Evolutionary conservation across 257 asterid species (phyloP).

Genomic region (Capsicum baccatum): DNA sequence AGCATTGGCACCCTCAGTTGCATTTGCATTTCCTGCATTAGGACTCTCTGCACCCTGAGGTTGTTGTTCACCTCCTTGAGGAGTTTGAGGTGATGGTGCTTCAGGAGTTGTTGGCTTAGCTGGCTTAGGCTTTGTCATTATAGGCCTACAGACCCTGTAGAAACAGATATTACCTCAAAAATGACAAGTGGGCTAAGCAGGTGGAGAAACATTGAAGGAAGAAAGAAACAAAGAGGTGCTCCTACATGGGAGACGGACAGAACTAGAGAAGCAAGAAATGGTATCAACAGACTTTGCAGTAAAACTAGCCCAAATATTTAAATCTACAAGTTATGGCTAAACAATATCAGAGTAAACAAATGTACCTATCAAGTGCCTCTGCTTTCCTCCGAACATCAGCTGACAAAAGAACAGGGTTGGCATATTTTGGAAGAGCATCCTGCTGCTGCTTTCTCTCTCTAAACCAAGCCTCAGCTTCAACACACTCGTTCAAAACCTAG

Average conservation of each 20-base stretch:
- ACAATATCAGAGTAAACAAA: not conserved
- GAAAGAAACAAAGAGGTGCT: not conserved
- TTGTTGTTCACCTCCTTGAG: conserved; percentile 65
- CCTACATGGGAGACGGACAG: not conserved
- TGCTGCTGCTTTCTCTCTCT: conserved; percentile 83
- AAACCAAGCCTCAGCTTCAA: conserved; percentile 89
- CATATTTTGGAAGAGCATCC: conserved; percentile 78
- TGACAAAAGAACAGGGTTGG: conserved; percentile 71
- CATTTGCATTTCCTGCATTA: conserved; percentile 36
- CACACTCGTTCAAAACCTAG: conserved; percentile 84
- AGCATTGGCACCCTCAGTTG: conserved; percentile 34
- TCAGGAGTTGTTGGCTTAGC: conserved; percentile 74
- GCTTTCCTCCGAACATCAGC: conserved; percentile 77
- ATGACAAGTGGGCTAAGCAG: not conserved
- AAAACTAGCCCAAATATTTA: not conserved
- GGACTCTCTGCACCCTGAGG: conserved; percentile 48
- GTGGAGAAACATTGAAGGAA: not conserved
- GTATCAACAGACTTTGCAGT: not conserved
- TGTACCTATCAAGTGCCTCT: conserved; percentile 84
- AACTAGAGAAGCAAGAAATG: not conserved
- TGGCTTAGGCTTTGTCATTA: conserved; percentile 88
- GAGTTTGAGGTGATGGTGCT: conserved; percentile 48
- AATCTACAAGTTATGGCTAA: not conserved
- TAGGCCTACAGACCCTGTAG: conserved; percentile 80
- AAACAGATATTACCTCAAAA: not conserved